phyloP scores from a whole-genome alignment of 257 asterid species.

The Ajuga chamaepitys region DNA sequence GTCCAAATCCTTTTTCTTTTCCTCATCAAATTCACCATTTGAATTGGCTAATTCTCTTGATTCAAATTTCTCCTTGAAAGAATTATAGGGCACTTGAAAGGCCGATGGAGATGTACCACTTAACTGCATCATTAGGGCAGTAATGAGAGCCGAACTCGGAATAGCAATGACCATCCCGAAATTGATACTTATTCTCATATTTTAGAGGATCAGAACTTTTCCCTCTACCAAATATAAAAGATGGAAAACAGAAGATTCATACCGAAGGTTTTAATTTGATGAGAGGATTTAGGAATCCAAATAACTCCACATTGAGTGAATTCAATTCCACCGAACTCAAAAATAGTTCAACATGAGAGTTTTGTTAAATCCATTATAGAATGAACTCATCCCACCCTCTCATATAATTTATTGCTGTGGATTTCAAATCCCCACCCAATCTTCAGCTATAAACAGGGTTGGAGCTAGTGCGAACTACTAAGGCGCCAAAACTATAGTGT shows the following conservation, averaged over 20 bases:
- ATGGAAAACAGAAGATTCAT: neutral
- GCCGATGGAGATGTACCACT: slow-evolving; percentile 78
- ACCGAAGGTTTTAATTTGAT: neutral
- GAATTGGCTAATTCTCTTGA: slow-evolving; percentile 28
- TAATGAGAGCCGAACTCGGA: neutral
- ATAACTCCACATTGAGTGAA: neutral
- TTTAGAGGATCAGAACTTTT: neutral
- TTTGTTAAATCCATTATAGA: neutral
- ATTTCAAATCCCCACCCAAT: neutral
- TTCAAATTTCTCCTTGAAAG: slow-evolving; percentile 56
- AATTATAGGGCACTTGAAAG: slow-evolving; percentile 75
- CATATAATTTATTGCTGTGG: neutral
- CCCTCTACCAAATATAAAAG: neutral
- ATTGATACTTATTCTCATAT: neutral
- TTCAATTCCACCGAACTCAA: neutral
- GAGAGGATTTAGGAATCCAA: neutral
- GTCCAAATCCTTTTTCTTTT: slow-evolving; percentile 50
- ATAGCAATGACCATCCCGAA: slow-evolving; percentile 7
- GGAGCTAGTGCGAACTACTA: too few species aligned
- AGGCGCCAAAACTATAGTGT: too few species aligned
- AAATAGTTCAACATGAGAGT: neutral
- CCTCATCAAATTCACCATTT: slow-evolving; percentile 30
- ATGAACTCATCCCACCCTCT: neutral
- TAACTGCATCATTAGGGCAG: slow-evolving; percentile 39
- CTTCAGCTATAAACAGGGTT: too few species aligned